phyloP scores from a whole-genome alignment of 306 rosid genomes.

The Ormosia semicastrata region DNA sequence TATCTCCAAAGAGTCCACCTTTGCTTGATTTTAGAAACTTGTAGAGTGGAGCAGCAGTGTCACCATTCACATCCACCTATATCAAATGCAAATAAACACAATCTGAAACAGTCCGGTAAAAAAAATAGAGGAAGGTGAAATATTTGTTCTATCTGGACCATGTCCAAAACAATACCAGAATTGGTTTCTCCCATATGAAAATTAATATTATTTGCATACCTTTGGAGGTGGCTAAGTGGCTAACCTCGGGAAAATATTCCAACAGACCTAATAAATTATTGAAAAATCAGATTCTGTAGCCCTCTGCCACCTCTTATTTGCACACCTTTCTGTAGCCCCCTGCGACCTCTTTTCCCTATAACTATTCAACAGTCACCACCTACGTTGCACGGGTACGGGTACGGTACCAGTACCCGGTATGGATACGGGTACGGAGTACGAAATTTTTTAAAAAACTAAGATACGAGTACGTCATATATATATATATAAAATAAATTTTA shows the following conservation, averaged over 20 bases:
- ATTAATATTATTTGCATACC: background rate
- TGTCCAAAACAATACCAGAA: background rate
- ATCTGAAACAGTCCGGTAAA: background rate
- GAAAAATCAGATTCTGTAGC: background rate
- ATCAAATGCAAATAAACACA: background rate
- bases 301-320: background rate
- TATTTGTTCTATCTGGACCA: background rate
- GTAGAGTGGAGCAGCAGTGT: conserved; percentile 70
- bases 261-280: background rate
- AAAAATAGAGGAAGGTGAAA: background rate
- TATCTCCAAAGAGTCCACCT: conserved; percentile 87
- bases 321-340: background rate
- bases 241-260: background rate
- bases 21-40: conserved; percentile 83
- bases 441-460: no score
- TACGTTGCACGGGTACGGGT: no score
- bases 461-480: no score
- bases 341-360: background rate
- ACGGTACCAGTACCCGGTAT: no score
- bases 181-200: background rate
- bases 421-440: no score
- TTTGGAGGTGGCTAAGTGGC: background rate
- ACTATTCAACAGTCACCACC: background rate
- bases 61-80: conserved; percentile 82
- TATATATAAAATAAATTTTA: no score